Evolutionary conservation across 2,329 filamentous ascomycete species (phyloP), one percentile per base, ranked within the genome.

Genomic region (Sporothrix phasma): DNA sequence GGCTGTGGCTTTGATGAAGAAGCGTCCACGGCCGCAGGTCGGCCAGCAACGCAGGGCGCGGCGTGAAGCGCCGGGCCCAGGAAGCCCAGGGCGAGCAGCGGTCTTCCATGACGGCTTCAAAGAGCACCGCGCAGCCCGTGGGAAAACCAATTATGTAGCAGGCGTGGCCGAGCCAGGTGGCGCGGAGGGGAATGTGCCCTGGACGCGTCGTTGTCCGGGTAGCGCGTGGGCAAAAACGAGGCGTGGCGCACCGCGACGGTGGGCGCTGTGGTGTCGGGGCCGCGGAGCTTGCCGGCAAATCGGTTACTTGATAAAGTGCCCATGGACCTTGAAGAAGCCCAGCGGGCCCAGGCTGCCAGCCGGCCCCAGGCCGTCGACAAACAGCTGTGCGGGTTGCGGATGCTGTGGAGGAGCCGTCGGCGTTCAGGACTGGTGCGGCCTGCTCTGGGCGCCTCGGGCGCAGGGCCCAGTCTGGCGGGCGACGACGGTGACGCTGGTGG

Each of bases 151-250:
- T 85, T 71, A 90, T 92, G 78, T 92, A 96, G 78, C 92, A 96
- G 3, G 93, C 92, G 74, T 97, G 93, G 41, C 93, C 93, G 2
- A 97, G 85, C 93, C 93, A 97, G 46, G 93, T 97, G 39, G 92
- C 90, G 62, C 92, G 86, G 26, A 97, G 81, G 8, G 47, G 41
- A n/a, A 34, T 43, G 58, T 3, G 41, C 58, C 10, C 31, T 37
- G 19, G 43, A 13, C 5, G 43, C 45, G 15, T 39, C 45, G 11
- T 22, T 19, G 39, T n/a, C 45, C 13, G 81, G 83, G 4, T 80
- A 75, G 63, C 89, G 84, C 15, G 78, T 77, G 1, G 84, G 75
- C 10, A 90, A 80, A 74, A 93, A 93, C 4, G 79, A 71, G 0
- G 91, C 89, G 66, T 81, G 83, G 64, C 80, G 81, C 19, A 93